These are phyloP conservation scores for Maudiozyma humilis DNA, from an alignment of 1,139 yeast genomes.

Conservation along the genomic window DNA sequence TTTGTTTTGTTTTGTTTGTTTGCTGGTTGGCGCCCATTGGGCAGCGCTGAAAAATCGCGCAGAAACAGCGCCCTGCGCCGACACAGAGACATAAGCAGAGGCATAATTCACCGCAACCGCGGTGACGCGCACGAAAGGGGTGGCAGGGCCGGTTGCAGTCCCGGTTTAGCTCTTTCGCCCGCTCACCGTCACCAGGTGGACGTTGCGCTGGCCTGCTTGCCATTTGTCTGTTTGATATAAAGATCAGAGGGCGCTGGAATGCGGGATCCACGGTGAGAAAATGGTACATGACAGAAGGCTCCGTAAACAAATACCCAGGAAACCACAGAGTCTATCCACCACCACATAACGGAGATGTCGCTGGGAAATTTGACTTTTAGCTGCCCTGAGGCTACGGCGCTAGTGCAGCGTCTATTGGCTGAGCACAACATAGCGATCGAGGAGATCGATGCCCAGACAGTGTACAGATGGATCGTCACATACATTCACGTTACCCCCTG, in stretches of 20 bases:
- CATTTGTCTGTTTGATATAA: not conserved
- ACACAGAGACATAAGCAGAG: too few species aligned
- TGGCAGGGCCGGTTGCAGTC: too few species aligned
- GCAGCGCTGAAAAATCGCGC: not conserved
- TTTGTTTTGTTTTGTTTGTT: not conserved
- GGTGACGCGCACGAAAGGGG: not conserved
- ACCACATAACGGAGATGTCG: not conserved
- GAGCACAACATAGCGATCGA: not conserved
- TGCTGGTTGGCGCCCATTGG: not conserved
- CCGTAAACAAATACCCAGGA: too few species aligned
- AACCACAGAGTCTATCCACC: too few species aligned
- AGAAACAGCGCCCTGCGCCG: too few species aligned
- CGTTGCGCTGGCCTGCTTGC: too few species aligned
- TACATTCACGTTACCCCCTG: constrained; percentile 15
- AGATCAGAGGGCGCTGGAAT: not conserved
- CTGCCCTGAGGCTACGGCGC: not conserved
- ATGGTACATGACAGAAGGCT: too few species aligned
- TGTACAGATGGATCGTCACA: not conserved
- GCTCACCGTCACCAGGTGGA: too few species aligned
- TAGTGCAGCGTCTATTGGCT: not conserved
- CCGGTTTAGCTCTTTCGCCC: too few species aligned
- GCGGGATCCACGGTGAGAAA: not conserved
- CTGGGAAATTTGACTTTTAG: not conserved
- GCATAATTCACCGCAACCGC: not conserved
- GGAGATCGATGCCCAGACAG: not conserved